Evolutionary conservation across 306 rosid species (phyloP).

Genomic region (Casuarina glauca): DNA sequence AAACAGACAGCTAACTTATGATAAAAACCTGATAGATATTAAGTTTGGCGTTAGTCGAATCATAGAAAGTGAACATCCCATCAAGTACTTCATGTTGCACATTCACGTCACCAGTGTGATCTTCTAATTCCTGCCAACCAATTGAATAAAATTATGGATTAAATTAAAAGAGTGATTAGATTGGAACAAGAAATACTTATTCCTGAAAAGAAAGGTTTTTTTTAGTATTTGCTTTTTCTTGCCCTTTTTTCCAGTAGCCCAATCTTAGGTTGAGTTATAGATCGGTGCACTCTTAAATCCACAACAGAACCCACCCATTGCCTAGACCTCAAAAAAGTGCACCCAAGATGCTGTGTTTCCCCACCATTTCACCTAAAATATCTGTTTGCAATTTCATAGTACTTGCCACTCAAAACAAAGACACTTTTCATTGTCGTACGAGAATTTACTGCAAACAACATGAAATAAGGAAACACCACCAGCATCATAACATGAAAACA

Average conservation of each 20-base stretch:
- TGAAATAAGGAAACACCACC: not conserved
- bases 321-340: not conserved
- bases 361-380: not conserved
- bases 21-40: slow-evolving; percentile 79
- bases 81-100: slow-evolving; percentile 84
- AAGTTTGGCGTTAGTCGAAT: slow-evolving; percentile 61
- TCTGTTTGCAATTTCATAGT: not conserved
- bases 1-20: slow-evolving; percentile 11
- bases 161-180: not conserved
- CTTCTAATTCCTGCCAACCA: slow-evolving; percentile 77
- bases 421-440: not conserved
- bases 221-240: not conserved
- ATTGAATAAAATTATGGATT: slow-evolving; percentile 1
- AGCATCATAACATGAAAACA: too few species aligned
- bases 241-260: not conserved
- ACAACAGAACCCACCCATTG: not conserved
- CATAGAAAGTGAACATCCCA: slow-evolving; percentile 87
- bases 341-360: not conserved
- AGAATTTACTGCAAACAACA: not conserved
- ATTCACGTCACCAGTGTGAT: slow-evolving; percentile 72
- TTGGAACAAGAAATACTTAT: not conserved
- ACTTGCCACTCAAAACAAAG: not conserved
- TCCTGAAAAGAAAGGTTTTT: not conserved
- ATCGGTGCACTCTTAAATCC: not conserved
- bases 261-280: not conserved